Evolutionary conservation across 257 asterid species (phyloP), one percentile per base, ranked within the genome.

Genomic region (Solanum okadae): DNA sequence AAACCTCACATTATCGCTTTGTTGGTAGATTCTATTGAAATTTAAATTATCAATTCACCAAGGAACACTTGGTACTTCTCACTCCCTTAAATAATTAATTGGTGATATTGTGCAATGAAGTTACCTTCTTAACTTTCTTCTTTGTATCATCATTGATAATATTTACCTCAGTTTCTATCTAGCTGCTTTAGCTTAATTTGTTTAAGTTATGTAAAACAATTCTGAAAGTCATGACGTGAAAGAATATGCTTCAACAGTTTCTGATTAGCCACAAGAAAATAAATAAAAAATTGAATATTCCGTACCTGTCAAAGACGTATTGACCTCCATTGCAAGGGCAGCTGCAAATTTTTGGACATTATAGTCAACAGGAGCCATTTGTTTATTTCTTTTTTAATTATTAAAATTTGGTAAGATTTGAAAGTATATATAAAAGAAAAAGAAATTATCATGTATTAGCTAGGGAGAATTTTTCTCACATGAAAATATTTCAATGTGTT

Each of bases 1-100:
- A 67, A 67, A 27, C 75, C 75, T 68, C 75, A 68, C 15, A 89
- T 92, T 13, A 40, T 29, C 23, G 90, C 89, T 5, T 59, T 91
- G 71, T 88, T 93, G 20, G 70, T 90, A 38, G 87, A 92, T n/a
- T 25, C 91, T 38, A 31, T 88, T 37, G 82, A 75, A 4, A 34
- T 75, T 20, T 73, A 34, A 37, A 10, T 75, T 23, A 35, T 20
- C 18, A 35, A 9, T 31, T 14, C 89, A 49, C 22, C 29, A 10
- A 2, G 63, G 37, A 10, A 20, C 10, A 22, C 49, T 71, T 71
- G n/a, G 2, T 20, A 49, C 20, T 49, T 33, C 42, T 13, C 14
- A 2, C 5, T 9, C 22, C 75, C 75, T 68, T 16, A 68, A 67
- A 68, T 29, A 70, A 70, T 38, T 6, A 35, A 29, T 31, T 31